Evolutionary conservation across 805 yeast species (phyloP), one percentile per base, ranked within the genome.

Genomic region (Saturnispora hagleri): DNA sequence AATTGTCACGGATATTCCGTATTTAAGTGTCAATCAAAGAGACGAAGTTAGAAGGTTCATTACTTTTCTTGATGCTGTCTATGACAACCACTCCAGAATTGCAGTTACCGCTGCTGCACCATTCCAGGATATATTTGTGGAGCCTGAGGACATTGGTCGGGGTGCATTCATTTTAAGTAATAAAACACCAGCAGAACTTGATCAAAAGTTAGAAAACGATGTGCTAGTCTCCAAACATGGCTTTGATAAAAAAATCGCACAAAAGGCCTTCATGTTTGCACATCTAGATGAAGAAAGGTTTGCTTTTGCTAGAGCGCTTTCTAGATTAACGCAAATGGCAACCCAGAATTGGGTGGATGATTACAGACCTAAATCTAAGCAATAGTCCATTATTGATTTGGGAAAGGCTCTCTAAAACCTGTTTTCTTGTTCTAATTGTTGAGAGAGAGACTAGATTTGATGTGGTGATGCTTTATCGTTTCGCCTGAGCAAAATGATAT

Each of bases 301-400:
- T 71, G 99, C 99, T 20, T 91, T 91, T 73, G 96, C 97, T 0
- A 78, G 99, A 63, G 97, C 98, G 0, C 73, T 91, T 53, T 84
- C 93, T 60, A 80, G 99, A 64, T 73, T 93, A 58, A 78, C 90
- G 43, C 98, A 91, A 59, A 91, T 91, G 97, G 84, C 95, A 58
- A 85, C 96, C 5, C 83, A 82, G 26, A 95, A 86, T 49, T 91
- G 99, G 99, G 82, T 88, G 6, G 89, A 84, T 46, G 59, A 57
- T 45, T 62, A 53, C 20, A 55, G 49, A 40, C 52, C 50, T 20
- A 51, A 52, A 41, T 47, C 9, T 45, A 24, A 44, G 12, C 27
- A 44, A 20, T 28, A 31, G 15, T 20, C 35, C 13, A 38, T 5
- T 8, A 13, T 2, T 7, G 12, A 1, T 31, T 31, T 31, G 13